Evolutionary conservation across 1,284 basidiomycete genomes (phyloP), one percentile per base, ranked within the genome.

Genomic region (Malassezia equina): DNA sequence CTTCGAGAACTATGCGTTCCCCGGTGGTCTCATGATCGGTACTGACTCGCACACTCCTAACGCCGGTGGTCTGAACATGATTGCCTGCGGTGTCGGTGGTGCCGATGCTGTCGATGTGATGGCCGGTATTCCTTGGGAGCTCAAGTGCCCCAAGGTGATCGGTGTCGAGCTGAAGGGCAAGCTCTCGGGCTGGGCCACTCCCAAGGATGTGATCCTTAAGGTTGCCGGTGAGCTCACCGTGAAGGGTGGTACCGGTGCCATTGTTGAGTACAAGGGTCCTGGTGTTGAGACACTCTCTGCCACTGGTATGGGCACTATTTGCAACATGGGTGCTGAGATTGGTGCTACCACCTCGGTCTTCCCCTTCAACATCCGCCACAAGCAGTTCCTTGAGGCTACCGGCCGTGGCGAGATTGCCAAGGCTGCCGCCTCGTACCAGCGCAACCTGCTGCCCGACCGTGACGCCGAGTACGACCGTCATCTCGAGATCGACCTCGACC

Each of bases 301-400:
- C 82, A 98, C 93, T 45, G 94, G 93, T 80, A 96, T 96, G 93
- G 94, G 88, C 58, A 98, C 93, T 49, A 90, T 94, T 70, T 96
- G 93, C 79, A 98, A 96, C 84, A 98, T 96, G 93, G 94, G 94
- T 82, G 94, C 94, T 73, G 93, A 98, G 79, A 96, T 98, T 71
- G 93, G 94, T 77, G 93, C 93, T 47, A 98, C 93, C 40, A 96
- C 94, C 49, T 96, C 93, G 17, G 78, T 96, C 69, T 98, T 99
- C 89, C 94, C 94, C 68, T 98, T 86, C 85, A 98, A 96, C 81
- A 77, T 80, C 67, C 88, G 90, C 72, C 96, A 96, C 91, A 81
- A 77, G 70, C 82, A 85, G 76, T 99, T 95, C 80, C 81, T 98
- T 56, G 82, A 87, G 61, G 90, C 91, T 42, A 99, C 94, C 67